phyloP scores from a whole-genome alignment of 306 rosid species.

The Canavalia ensiformis region DNA sequence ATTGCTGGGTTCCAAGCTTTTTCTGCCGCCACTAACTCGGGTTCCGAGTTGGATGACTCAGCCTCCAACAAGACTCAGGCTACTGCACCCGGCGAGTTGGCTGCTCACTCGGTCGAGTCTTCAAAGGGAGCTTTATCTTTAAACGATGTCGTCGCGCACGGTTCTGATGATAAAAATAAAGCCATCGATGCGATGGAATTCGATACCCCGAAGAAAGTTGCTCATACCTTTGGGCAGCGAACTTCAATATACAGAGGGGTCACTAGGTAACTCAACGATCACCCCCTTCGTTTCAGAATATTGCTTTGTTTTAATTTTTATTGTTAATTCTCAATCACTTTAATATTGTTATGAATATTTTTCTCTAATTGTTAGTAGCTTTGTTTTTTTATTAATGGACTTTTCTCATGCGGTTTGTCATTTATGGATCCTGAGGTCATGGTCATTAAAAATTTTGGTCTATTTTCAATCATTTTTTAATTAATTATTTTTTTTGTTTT shows the following conservation, averaged over 20 bases:
- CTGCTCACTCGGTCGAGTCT: constrained; percentile 64
- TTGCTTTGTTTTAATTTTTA: background rate
- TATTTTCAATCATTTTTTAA: background rate
- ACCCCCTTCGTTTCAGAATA: background rate
- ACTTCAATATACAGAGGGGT: constrained; percentile 93
- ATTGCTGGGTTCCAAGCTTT: constrained; percentile 65
- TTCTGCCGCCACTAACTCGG: constrained; percentile 70
- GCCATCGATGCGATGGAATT: constrained; percentile 49
- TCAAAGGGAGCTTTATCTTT: constrained; percentile 59
- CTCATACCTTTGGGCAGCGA: constrained; percentile 75
- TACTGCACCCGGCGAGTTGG: constrained; percentile 52
- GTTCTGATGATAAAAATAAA: constrained; percentile 47
- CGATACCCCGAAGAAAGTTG: constrained; percentile 57
- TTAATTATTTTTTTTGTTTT: background rate
- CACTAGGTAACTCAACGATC: constrained; percentile 62
- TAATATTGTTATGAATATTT: background rate
- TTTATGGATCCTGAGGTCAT: background rate
- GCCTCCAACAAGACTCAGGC: constrained; percentile 54
- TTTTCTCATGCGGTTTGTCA: background rate
- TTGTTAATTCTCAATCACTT: no score
- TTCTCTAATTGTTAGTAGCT: background rate
- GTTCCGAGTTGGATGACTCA: constrained; percentile 81
- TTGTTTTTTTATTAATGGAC: constrained; percentile 5
- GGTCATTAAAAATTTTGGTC: constrained; percentile 17
- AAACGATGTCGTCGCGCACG: constrained; percentile 29